Base-by-base conservation (phyloP, 306 rosid species). In the Medicago arabica region DNA sequence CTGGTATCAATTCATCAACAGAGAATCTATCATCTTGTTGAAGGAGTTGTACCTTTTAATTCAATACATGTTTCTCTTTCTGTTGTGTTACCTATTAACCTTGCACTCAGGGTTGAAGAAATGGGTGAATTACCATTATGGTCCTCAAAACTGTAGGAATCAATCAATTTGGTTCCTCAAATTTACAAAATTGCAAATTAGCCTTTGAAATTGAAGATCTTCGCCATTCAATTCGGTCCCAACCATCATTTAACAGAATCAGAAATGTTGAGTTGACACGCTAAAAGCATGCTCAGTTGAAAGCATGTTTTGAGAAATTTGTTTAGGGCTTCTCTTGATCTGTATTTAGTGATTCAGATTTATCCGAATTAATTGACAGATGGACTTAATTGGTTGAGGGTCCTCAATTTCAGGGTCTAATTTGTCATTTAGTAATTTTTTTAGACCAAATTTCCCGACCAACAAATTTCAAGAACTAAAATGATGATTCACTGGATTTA, bases 401-500 rank as follows among this genome's bases (percentile, higher is more conserved):
- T 11, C 50, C 11, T 44, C 50, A 44, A 11, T 44, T 44, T 44
- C 50, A 44, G 14, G 50, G 14, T 44, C 50, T 44, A 44, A 44
- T 44, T 11, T 11, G 50, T 11, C 14, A 44, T 44, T 11, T 11
- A 46, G 53, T 46, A 46, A 46, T 13, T 14, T 46, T 46, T 46
- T 6, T n/a, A 14, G 16, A 12, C 53, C 16, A 13, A 46, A 46
- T 46, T 46, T 5, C 53, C 6, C 2, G 2, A 4, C 17, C 3
- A 1, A 16, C 14, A n/a, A 46, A 46, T 46, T 46, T 46, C 53
- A 12, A 46, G 53, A 46, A 46, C 16, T 46, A 46, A 46, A 46
- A 14, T 46, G 53, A 46, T 46, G 53, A 46, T 46, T 46, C 53
- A 46, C 53, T 46, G 57, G 57, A 51, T 51, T 51, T 51, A 51